phyloP scores from a whole-genome alignment of 2,329 filamentous ascomycete species.

The Tolypocladium album region DNA sequence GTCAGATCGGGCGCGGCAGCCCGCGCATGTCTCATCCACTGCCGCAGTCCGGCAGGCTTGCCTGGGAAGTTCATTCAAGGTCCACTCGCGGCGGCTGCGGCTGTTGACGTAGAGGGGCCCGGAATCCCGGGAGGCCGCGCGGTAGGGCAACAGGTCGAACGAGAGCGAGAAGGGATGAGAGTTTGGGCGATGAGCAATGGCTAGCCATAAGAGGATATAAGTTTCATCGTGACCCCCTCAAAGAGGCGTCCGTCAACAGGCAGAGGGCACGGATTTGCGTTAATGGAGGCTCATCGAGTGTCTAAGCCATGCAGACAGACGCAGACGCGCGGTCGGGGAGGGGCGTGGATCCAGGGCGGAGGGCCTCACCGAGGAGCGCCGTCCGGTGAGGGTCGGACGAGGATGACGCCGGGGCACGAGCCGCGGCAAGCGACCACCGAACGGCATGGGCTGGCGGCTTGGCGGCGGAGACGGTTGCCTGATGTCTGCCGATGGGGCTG shows the following conservation, averaged over 20 bases:
- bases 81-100: background rate
- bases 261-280: background rate
- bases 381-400: background rate
- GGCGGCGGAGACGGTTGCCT: background rate
- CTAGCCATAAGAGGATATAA: conserved; percentile 2
- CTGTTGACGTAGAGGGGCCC: background rate
- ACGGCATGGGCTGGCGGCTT: background rate
- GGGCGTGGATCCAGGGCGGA: background rate
- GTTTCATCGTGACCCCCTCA: background rate
- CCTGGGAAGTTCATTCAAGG: background rate
- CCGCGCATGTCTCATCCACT: background rate
- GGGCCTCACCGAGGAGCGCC: background rate
- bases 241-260: background rate
- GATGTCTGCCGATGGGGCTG: background rate
- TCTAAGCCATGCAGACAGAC: background rate
- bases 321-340: background rate
- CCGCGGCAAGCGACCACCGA: background rate
- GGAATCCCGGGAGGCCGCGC: background rate
- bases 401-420: background rate
- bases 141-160: background rate
- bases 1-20: background rate
- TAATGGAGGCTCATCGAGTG: background rate
- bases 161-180: background rate
- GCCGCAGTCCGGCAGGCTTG: background rate
- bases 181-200: background rate